Conservation (phyloP, 345 rosid genomes). For the Turritis glabra region DNA sequence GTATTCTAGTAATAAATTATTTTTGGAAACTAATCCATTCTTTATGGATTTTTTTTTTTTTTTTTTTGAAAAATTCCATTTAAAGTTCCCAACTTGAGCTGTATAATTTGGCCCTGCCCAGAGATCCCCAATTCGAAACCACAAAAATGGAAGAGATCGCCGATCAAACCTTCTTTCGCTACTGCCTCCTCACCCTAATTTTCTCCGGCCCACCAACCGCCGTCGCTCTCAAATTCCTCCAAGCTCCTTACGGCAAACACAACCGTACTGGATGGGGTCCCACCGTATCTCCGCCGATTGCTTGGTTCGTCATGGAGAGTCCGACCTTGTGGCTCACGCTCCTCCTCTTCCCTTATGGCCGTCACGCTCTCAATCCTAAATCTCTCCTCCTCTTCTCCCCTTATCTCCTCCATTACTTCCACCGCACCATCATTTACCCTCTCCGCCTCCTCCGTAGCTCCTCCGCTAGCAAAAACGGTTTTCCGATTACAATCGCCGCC, state of each 20-base stretch:
- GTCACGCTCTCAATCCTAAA: constrained; percentile 54
- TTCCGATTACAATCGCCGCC: constrained; percentile 58
- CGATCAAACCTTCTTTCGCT: constrained; percentile 53
- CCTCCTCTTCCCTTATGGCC: constrained; percentile 71
- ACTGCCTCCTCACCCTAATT: constrained; percentile 55
- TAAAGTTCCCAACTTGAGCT: too few relatives aligned
- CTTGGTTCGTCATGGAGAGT: constrained; percentile 97
- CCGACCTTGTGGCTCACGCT: constrained; percentile 78
- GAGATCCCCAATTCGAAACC: too few relatives aligned
- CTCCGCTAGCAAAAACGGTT: constrained; percentile 13
- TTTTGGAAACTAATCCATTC: too few relatives aligned
- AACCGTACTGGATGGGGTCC: constrained; percentile 93
- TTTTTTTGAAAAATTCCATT: too few relatives aligned
- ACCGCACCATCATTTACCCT: constrained; percentile 81
- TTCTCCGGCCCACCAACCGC: constrained; percentile 69
- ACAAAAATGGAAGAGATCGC: constrained; percentile 35
- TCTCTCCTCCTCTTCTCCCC: constrained; percentile 62
- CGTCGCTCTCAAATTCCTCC: constrained; percentile 63
- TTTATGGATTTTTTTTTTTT: too few relatives aligned
- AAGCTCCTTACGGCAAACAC: constrained; percentile 96
- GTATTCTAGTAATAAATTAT: too few relatives aligned
- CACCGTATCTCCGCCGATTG: constrained; percentile 62
- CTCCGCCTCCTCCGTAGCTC: constrained; percentile 51
- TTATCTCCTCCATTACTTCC: constrained; percentile 75
- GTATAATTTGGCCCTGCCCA: too few relatives aligned